Percentiles rank a stretch among this genome's conserved stretches.
Conservation (phyloP, 192 early-diverging fungal species). For the Funneliformis geosporum region DNA sequence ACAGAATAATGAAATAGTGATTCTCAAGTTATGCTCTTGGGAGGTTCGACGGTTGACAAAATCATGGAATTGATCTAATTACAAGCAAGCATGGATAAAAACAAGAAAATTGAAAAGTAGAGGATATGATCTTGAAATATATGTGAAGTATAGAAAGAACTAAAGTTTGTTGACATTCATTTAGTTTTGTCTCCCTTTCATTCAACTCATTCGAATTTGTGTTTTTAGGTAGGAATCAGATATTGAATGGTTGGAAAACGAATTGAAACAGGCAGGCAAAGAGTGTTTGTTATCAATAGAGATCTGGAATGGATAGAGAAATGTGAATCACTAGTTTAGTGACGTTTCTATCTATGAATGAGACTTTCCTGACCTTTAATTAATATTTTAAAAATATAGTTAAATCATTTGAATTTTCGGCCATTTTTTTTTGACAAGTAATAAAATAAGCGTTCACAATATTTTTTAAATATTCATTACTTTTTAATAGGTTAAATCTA, state of each 20-base stretch:
- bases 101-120: constrained; percentile 1
- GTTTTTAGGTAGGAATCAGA: constrained; percentile 7
- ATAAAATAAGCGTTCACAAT: too few species aligned
- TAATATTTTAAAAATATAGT: too few species aligned
- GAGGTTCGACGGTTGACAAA: background rate
- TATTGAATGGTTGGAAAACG: constrained; percentile 8
- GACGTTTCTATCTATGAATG: too few species aligned
- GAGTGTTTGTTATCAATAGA: background rate
- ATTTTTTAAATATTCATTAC: too few species aligned
- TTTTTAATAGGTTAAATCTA: too few species aligned
- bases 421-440: too few species aligned
- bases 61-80: constrained; percentile 1
- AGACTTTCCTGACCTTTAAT: too few species aligned
- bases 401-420: too few species aligned
- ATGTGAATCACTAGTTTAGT: too few species aligned
- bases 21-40: constrained; percentile 8
- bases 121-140: constrained; percentile 10
- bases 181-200: background rate
- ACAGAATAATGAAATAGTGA: background rate
- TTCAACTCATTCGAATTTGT: background rate
- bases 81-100: background rate
- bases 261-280: constrained; percentile 1
- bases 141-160: background rate
- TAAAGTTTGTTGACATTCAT: constrained; percentile 14
- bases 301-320: background rate